Evolutionary conservation across 140 eudicot species (phyloP), one percentile per base, ranked within the genome.

Genomic region (Cichorium intybus): DNA sequence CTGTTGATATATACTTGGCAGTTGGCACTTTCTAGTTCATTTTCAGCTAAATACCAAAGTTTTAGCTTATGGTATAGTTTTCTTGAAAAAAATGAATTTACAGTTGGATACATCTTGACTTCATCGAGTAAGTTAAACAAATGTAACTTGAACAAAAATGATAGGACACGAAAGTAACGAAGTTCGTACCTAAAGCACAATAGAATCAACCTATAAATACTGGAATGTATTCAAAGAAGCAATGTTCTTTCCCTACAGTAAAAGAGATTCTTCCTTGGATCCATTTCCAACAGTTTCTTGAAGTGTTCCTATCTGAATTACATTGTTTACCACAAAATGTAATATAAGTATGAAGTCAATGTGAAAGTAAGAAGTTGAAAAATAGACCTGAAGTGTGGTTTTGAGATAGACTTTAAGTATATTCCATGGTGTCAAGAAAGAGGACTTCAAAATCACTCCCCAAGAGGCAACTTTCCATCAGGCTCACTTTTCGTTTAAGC

Each of bases 251-350:
- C 99, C 99, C 87, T 87, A 83, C 24, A n/a, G 67, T 69, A 93
- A 72, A 63, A 83, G 95, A 65, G 80, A 62, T 84, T 93, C 95
- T 56, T 97, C 95, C 68, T 88, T 94, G 24, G 79, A 29, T 46
- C 80, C 93, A 83, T 84, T 82, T 73, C 99, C 99, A 64, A 93
- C 71, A 10, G 57, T 79, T 71, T 93, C 99, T 31, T 93, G 90
- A 70, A 93, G 71, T 43, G 59, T 56, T 47, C 90, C 97, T 26
- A 85, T 81, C 99, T 93, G 48, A 55, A 52, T 68, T 72, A 23
- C 69, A 72, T 56, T 31, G 27, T 21, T 24, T 60, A 68, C 53
- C 23, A 39, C 28, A 10, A 57, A 33, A 57, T 28, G 49, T 29
- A 46, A 60, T 52, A 20, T 12, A 24, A 18, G 48, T 47, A 10